These are phyloP conservation scores for Ceratocystis cubensis DNA, from an alignment of 2,329 filamentous ascomycete genomes.

Conservation along the genomic window DNA sequence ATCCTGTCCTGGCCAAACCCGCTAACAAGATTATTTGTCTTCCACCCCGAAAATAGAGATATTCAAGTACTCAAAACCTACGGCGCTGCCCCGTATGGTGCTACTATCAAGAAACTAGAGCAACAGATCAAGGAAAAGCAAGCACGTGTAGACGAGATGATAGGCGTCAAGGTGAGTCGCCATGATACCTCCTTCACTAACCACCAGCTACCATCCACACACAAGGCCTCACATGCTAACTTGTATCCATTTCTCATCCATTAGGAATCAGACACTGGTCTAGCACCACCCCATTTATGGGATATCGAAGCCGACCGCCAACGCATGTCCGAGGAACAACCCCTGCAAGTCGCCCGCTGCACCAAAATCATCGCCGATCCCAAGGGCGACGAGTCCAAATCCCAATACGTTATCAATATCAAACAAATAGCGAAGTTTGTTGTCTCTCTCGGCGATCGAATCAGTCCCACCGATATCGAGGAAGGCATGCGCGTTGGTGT, in stretches of 20 bases:
- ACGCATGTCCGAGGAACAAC: constrained; percentile 97
- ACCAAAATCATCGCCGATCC: constrained; percentile 98
- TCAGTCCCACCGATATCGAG: constrained; percentile 96
- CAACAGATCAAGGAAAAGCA: constrained; percentile 99
- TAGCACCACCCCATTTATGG: constrained; percentile 97
- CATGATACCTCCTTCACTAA: neutral
- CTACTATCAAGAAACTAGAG: constrained; percentile 89
- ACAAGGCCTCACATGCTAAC: neutral
- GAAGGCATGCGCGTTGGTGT: constrained; percentile 98
- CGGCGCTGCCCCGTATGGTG: constrained; percentile 88
- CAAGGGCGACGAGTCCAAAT: constrained; percentile 84
- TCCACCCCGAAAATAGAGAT: constrained; percentile 51
- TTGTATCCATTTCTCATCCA: neutral
- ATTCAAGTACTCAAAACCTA: constrained; percentile 99
- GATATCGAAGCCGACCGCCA: constrained; percentile 95
- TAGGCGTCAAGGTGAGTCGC: constrained; percentile 58
- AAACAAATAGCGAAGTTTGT: constrained; percentile 99
- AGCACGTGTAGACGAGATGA: constrained; percentile 96
- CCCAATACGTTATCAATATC: constrained; percentile 99
- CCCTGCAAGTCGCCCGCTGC: constrained; percentile 90
- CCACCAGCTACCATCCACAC: neutral
- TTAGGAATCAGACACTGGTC: constrained; percentile 93
- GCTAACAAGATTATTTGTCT: constrained; percentile 9
- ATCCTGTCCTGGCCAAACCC: neutral
- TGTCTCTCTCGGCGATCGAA: constrained; percentile 89